Percentiles rank a stretch among this genome's conserved stretches.
phyloP scores from a whole-genome alignment of 2,329 filamentous ascomycete genomes.

The Cryphonectria nitschkei region DNA sequence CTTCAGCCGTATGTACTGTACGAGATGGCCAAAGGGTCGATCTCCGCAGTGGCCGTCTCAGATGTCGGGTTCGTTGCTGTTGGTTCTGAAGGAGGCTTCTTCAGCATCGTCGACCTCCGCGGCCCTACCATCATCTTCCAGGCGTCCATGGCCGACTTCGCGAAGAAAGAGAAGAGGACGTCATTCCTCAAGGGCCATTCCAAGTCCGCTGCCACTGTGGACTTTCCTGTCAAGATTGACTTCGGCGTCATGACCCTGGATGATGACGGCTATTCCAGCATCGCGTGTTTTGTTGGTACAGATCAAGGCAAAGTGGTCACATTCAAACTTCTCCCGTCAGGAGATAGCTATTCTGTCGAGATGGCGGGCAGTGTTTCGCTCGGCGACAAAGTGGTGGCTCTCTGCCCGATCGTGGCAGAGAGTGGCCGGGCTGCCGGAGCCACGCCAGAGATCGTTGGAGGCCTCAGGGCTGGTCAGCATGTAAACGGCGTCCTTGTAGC shows the following conservation, averaged over 20 bases:
- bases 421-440: slow-evolving; percentile 77
- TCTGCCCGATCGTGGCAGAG: slow-evolving; percentile 79
- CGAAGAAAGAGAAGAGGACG: slow-evolving; percentile 74
- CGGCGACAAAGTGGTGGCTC: slow-evolving; percentile 72
- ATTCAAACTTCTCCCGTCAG: slow-evolving; percentile 84
- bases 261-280: slow-evolving; percentile 93
- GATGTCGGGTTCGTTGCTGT: slow-evolving; percentile 90
- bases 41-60: slow-evolving; percentile 81
- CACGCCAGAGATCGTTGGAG: slow-evolving; percentile 74
- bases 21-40: slow-evolving; percentile 79
- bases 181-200: slow-evolving; percentile 69
- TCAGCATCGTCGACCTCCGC: slow-evolving; percentile 85
- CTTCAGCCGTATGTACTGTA: slow-evolving; percentile 76
- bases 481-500: slow-evolving; percentile 81
- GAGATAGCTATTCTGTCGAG: slow-evolving; percentile 72
- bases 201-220: slow-evolving; percentile 54
- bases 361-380: slow-evolving; percentile 70
- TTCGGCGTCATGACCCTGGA: slow-evolving; percentile 94
- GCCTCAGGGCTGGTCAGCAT: slow-evolving; percentile 72
- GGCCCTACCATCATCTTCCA: slow-evolving; percentile 84
- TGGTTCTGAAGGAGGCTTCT: slow-evolving; percentile 79
- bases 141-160: slow-evolving; percentile 71
- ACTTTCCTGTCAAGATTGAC: slow-evolving; percentile 82
- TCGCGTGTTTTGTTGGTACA: slow-evolving; percentile 89
- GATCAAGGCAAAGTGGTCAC: slow-evolving; percentile 82